phyloP scores from a whole-genome alignment of 306 rosid genomes.

The cucumber (Cucumis sativus) region DNA sequence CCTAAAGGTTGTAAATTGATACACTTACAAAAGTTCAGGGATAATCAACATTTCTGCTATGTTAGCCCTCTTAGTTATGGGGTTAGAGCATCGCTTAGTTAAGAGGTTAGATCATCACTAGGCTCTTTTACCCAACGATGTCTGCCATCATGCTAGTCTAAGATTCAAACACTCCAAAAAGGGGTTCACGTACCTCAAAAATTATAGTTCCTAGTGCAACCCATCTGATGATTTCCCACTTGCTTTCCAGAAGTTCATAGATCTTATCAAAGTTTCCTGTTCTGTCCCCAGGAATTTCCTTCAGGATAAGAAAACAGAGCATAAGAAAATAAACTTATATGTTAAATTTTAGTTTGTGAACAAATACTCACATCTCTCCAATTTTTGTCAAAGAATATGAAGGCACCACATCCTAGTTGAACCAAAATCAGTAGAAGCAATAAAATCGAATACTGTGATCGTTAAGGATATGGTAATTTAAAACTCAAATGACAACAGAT shows the following conservation, averaged over 20 bases:
- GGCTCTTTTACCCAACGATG: not conserved
- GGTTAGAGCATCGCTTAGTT: not conserved
- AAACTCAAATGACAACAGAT: not conserved
- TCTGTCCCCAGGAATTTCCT: slow-evolving; percentile 69
- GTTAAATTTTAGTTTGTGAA: slow-evolving; percentile 13
- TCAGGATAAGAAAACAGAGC: not conserved
- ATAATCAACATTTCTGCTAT: not conserved
- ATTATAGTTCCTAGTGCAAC: slow-evolving; percentile 76
- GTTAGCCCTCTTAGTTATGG: not conserved
- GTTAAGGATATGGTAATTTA: slow-evolving; percentile 41
- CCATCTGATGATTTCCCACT: slow-evolving; percentile 71
- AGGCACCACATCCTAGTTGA: slow-evolving; percentile 80
- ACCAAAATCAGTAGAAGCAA: slow-evolving; percentile 58
- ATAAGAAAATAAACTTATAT: not conserved
- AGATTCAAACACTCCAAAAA: not conserved
- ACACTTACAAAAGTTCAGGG: too few species aligned
- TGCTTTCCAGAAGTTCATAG: slow-evolving; percentile 45
- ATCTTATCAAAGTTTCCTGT: slow-evolving; percentile 73
- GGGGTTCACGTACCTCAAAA: slow-evolving; percentile 50
- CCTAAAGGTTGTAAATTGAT: too few species aligned
- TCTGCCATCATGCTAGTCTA: not conserved
- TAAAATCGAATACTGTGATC: slow-evolving; percentile 54
- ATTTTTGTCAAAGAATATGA: slow-evolving; percentile 74
- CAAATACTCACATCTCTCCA: slow-evolving; percentile 63
- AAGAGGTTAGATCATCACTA: not conserved